phyloP scores from a whole-genome alignment of 169 alveolate genomes.

The Sarcocystis neurona region DNA sequence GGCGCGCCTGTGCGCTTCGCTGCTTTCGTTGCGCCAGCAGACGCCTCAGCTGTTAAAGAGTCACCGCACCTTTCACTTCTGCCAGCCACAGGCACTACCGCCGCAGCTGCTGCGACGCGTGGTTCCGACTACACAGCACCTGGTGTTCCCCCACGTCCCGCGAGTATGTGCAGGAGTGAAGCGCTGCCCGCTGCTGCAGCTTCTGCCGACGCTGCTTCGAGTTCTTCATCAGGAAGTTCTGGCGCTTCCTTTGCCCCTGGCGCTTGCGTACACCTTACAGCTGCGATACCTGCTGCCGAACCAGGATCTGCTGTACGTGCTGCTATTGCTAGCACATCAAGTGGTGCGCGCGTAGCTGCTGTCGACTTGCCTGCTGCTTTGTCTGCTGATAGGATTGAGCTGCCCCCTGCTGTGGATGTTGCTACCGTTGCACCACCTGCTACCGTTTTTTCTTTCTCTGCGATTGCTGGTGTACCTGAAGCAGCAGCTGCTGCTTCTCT shows the following conservation, averaged over 20 bases:
- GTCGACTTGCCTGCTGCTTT: slow-evolving; percentile 3
- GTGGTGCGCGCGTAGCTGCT: background rate
- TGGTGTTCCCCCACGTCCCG: too few relatives aligned
- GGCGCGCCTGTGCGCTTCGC: background rate
- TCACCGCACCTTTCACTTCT: too few relatives aligned
- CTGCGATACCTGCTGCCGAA: background rate
- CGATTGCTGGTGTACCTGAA: background rate
- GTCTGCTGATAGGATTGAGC: background rate
- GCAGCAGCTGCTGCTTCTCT: background rate
- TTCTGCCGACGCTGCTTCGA: slow-evolving; percentile 22
- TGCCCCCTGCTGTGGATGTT: background rate
- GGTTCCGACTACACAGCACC: too few relatives aligned
- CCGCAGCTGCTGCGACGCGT: slow-evolving; percentile 40
- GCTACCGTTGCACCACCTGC: slow-evolving; percentile 27
- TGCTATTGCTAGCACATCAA: slow-evolving; percentile 27
- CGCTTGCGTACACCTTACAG: background rate
- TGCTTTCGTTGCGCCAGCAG: slow-evolving; percentile 2
- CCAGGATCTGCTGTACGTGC: slow-evolving; percentile 31
- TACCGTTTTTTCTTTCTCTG: too few relatives aligned
- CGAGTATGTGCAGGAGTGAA: too few relatives aligned
- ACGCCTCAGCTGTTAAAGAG: too few relatives aligned
- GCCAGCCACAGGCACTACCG: too few relatives aligned
- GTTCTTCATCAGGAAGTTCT: background rate
- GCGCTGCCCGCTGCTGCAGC: slow-evolving; percentile 6
- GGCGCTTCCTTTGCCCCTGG: slow-evolving; percentile 21